Percentiles rank a stretch among this genome's conserved stretches.
Conservation (phyloP, 176 grass and related monocot species). For the Themeda triandra region DNA sequence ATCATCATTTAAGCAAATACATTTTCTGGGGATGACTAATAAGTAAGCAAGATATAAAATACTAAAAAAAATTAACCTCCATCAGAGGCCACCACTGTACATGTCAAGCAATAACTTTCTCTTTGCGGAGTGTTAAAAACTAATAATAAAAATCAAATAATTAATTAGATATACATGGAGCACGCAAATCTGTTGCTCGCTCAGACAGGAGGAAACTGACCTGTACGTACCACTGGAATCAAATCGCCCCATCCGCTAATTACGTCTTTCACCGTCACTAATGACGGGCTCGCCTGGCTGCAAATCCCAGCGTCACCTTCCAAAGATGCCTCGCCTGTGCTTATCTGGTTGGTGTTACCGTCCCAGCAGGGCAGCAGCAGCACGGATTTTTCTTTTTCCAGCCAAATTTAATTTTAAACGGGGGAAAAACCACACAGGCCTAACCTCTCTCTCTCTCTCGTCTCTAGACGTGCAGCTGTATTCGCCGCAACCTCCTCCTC, state of each 20-base stretch:
- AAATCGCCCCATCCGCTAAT: background rate
- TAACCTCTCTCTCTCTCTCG: background rate
- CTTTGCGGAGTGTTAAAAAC: background rate
- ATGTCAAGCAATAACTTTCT: background rate
- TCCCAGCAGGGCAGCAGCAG: constrained; percentile 4
- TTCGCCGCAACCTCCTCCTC: constrained; percentile 15
- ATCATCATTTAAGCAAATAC: too few relatives aligned
- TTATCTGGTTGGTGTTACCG: constrained; percentile 27
- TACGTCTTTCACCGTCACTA: background rate
- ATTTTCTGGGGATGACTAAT: too few relatives aligned
- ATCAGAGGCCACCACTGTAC: background rate
- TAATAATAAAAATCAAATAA: background rate
- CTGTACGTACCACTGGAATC: background rate
- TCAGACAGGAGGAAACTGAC: background rate
- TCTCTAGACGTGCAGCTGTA: constrained; percentile 3
- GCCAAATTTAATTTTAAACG: constrained; percentile 42
- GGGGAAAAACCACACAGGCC: background rate
- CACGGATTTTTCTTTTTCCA: background rate
- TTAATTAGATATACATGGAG: background rate
- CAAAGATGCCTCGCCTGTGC: constrained; percentile 22
- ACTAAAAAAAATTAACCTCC: background rate
- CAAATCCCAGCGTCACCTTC: constrained; percentile 14
- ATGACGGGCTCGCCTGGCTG: background rate
- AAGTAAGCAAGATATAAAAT: too few relatives aligned
- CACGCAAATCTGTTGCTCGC: background rate